A percentile compares a stretch with the other conserved stretches of the same genome.
Evolutionary conservation across 139 green algal species (phyloP).

Genomic region (Tetradesmus obliquus): DNA sequence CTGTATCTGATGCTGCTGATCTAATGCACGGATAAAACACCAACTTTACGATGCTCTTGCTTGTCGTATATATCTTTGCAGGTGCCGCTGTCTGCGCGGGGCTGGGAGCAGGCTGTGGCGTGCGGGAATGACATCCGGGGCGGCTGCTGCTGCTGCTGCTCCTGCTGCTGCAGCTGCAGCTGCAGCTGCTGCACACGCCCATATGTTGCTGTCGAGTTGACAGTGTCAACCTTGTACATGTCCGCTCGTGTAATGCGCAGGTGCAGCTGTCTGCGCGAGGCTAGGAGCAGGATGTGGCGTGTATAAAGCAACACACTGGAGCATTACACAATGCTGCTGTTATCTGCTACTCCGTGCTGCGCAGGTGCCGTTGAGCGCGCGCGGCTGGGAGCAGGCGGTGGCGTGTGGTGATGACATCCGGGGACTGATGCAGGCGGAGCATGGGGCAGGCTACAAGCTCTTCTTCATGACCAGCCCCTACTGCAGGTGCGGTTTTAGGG

Average conservation of each 20-base stretch:
- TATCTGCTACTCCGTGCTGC: too few relatives aligned
- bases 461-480: slow-evolving; percentile 49
- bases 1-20: too few relatives aligned
- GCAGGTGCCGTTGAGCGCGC: slow-evolving; percentile 40
- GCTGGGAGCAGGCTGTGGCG: slow-evolving; percentile 41
- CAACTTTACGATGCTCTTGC: too few relatives aligned
- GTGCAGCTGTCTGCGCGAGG: slow-evolving; percentile 27
- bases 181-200: too few relatives aligned
- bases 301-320: too few relatives aligned
- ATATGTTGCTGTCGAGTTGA: background rate
- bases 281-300: slow-evolving; percentile 33
- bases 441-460: slow-evolving; percentile 40
- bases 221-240: background rate
- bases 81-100: slow-evolving; percentile 30
- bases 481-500: slow-evolving; percentile 4
- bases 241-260: background rate
- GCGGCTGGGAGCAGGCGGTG: slow-evolving; percentile 41
- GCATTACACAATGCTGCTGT: background rate
- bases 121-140: background rate
- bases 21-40: too few relatives aligned
- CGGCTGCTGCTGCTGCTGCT: too few relatives aligned
- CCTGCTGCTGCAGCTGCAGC: background rate
- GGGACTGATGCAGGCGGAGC: slow-evolving; percentile 12
- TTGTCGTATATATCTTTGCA: background rate
- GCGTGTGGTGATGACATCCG: slow-evolving; percentile 4